Base-by-base conservation (phyloP, 208 protist species). In the Wallacemonas sp. region DNA sequence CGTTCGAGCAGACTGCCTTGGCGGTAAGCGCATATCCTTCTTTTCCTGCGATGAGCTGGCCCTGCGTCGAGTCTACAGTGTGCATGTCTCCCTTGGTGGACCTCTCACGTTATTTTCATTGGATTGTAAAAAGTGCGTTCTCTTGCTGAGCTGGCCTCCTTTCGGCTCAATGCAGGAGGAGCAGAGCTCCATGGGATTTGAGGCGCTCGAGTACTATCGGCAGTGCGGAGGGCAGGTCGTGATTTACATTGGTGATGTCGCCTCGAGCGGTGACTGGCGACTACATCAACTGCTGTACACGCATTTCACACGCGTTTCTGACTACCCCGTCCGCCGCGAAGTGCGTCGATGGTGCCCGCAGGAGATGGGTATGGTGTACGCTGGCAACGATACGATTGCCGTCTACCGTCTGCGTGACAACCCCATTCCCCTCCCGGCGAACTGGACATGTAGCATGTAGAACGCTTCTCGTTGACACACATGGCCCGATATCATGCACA, bases 171-270 rank as follows among this genome's bases (percentile, higher is more conserved):
- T 87, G 12, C 68, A 90, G 60, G 84, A 91, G 46, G 91, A 96
- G 64, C 86, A 94, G 69, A 92, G 82, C 62, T 94, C 91, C 33
- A 96, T 96, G 91, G 86, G 73, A n/a, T 93, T 91, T 63, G 91
- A 96, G 79, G 75, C 91, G 11, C 77, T 96, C 6, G 77, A 92
- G 72, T 92, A 93, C 76, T 96, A 85, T 41, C 90, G 72, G 17
- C 75, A 89, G 15, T 61, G 72, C n/a, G 86, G 86, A 15, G 91
- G 91, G 8, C 34, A 74, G 19, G 47, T 89, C 17, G 63, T 96
- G 44, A 96, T 96, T 46, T 96, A 93, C 74, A 82, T 96, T 62
- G 91, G 91, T 17, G 91, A 96, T 64, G 80, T 88, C 28, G 77
- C 85, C 45, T 90, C 88, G 14, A 93, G 88, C 1, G 91, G 91